These are phyloP conservation scores for Rhizoclosmatium sp. DNA, from an alignment of 192 early-diverging fungal species.

Conservation along the genomic window DNA sequence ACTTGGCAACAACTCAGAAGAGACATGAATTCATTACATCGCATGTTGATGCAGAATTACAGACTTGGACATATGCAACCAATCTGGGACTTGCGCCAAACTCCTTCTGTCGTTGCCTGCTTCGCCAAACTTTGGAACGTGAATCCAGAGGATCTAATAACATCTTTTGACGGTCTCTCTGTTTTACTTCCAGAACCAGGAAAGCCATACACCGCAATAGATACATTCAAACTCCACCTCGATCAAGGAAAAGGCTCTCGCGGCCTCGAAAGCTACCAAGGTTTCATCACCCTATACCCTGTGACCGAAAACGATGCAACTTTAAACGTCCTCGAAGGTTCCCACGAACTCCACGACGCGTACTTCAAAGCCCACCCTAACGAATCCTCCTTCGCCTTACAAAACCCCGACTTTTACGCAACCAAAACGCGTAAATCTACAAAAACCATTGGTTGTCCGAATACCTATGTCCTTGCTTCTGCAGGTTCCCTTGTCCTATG, in stretches of 20 bases:
- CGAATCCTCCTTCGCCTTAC: background rate
- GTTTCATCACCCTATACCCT: slow-evolving; percentile 19
- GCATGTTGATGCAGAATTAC: background rate
- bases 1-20: background rate
- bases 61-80: background rate
- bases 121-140: slow-evolving; percentile 35
- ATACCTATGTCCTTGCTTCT: background rate
- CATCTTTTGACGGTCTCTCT: slow-evolving; percentile 13
- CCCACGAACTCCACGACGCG: slow-evolving; percentile 18
- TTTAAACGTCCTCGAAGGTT: slow-evolving; percentile 18
- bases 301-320: slow-evolving; percentile 1
- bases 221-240: slow-evolving; percentile 17
- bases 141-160: slow-evolving; percentile 25
- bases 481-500: slow-evolving; percentile 30
- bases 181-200: slow-evolving; percentile 5
- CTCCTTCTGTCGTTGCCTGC: background rate
- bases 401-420: slow-evolving; percentile 14
- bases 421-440: background rate
- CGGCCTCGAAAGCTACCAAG: slow-evolving; percentile 24
- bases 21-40: background rate
- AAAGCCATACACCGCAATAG: background rate
- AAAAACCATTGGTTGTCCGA: background rate
- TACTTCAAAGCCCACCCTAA: slow-evolving; percentile 10
- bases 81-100: background rate
- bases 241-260: background rate